Evolutionary conservation across 129 eudicot species (phyloP).

Genomic region (Escallonia herrerae): DNA sequence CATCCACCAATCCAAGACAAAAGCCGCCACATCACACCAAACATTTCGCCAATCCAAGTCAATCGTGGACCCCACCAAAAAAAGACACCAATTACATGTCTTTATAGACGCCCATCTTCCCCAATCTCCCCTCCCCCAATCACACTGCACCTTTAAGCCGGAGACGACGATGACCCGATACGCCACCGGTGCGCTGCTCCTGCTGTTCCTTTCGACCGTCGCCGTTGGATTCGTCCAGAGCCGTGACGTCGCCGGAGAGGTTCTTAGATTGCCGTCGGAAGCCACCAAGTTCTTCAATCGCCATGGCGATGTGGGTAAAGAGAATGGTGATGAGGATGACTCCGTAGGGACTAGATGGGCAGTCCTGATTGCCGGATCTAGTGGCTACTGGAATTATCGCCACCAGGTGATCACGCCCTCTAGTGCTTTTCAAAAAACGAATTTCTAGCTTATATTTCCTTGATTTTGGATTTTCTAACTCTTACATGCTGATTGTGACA

Average conservation of each 20-base stretch:
- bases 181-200: constrained; percentile 26
- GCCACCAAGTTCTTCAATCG: constrained; percentile 27
- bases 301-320: not conserved
- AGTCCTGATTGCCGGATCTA: constrained; percentile 82
- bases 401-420: constrained; percentile 58
- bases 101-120: not conserved
- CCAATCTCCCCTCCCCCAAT: not conserved
- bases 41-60: no score
- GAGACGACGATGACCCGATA: constrained; percentile 29
- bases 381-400: constrained; percentile 90
- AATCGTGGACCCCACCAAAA: no score
- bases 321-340: constrained; percentile 39
- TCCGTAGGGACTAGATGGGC: constrained; percentile 92
- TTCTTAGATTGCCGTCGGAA: constrained; percentile 66
- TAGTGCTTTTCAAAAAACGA: no score
- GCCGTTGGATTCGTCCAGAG: constrained; percentile 21
- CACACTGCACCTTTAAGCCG: constrained; percentile 9
- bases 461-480: no score
- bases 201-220: constrained; percentile 29
- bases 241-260: constrained; percentile 33
- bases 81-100: no score
- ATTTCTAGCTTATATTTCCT: no score
- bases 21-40: no score
- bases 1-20: no score
- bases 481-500: no score